Evolutionary conservation across 2,329 filamentous ascomycete species (phyloP).

Genomic region (Colletotrichum spaethianum): DNA sequence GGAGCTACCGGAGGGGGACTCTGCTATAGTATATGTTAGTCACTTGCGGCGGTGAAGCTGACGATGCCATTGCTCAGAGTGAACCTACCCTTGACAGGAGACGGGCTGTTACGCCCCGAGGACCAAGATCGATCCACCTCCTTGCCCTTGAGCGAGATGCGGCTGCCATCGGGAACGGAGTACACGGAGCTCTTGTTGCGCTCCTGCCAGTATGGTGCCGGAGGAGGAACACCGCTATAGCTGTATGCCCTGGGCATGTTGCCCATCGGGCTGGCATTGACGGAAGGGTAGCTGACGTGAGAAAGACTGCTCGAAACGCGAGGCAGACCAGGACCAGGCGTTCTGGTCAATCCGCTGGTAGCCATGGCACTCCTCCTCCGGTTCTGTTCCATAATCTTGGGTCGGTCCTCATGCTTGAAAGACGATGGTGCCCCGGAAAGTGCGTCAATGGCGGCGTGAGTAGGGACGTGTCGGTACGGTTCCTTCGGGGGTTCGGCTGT

Average conservation of each 20-base stretch:
- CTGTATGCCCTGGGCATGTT: conserved; percentile 60
- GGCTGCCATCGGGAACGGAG: conserved; percentile 46
- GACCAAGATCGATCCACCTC: conserved; percentile 55
- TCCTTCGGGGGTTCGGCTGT: conserved; percentile 54
- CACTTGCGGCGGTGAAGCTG: conserved; percentile 8
- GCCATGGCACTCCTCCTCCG: conserved; percentile 63
- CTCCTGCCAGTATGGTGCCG: conserved; percentile 45
- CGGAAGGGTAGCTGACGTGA: conserved; percentile 61
- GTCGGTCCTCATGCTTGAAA: conserved; percentile 63
- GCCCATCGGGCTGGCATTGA: conserved; percentile 56
- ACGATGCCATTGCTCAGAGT: neutral
- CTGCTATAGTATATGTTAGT: conserved; percentile 28
- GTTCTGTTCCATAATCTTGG: conserved; percentile 66
- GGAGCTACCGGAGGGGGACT: conserved; percentile 53
- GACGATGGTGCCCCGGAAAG: conserved; percentile 67
- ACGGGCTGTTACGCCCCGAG: conserved; percentile 52
- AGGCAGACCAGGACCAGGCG: conserved; percentile 52
- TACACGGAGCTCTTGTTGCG: conserved; percentile 51
- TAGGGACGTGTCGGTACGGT: conserved; percentile 74
- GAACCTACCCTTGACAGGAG: conserved; percentile 54
- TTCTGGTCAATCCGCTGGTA: conserved; percentile 55
- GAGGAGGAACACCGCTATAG: conserved; percentile 55
- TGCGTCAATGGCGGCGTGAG: conserved; percentile 72
- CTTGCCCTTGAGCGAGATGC: conserved; percentile 58
- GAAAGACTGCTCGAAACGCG: conserved; percentile 64